Evolutionary conservation across 371 early-diverging fungal genomes (phyloP).

Genomic region (Paraphysoderma sedebokerense): DNA sequence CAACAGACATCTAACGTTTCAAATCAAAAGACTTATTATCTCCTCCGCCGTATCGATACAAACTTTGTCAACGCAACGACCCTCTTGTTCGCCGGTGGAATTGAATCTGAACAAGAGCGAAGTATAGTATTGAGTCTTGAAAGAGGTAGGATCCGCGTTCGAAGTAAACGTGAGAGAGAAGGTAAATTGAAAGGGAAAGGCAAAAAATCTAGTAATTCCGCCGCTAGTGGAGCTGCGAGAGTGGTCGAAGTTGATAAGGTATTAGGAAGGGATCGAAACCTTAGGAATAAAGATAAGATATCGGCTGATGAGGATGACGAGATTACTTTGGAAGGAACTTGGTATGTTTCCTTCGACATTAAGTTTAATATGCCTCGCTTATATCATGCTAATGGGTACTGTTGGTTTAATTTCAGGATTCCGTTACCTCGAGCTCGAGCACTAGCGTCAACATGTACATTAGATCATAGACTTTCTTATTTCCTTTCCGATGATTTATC

Average conservation of each 20-base stretch:
- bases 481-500: constrained; percentile 60
- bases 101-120: constrained; percentile 66
- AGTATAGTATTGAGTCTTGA: constrained; percentile 75
- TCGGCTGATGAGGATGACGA: too few relatives aligned
- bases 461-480: constrained; percentile 52
- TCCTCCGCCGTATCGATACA: constrained; percentile 51
- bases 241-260: background rate
- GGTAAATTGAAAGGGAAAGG: too few relatives aligned
- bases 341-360: too few relatives aligned
- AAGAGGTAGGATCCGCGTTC: constrained; percentile 55
- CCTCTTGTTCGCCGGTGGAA: constrained; percentile 69
- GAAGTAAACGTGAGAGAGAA: constrained; percentile 45
- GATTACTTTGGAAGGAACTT: constrained; percentile 50
- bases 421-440: constrained; percentile 71
- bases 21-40: constrained; percentile 21
- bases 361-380: too few relatives aligned
- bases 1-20: constrained; percentile 6
- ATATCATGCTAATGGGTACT: too few relatives aligned
- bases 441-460: constrained; percentile 60
- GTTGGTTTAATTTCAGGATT: too few relatives aligned
- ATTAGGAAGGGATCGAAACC: too few relatives aligned
- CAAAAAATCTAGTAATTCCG: too few relatives aligned
- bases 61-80: constrained; percentile 70
- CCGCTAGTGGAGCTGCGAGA: background rate
- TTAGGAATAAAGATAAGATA: too few relatives aligned